Evolutionary conservation across 1,284 basidiomycete species (phyloP), one percentile per base, ranked within the genome.

Genomic region (Tilletia indica): DNA sequence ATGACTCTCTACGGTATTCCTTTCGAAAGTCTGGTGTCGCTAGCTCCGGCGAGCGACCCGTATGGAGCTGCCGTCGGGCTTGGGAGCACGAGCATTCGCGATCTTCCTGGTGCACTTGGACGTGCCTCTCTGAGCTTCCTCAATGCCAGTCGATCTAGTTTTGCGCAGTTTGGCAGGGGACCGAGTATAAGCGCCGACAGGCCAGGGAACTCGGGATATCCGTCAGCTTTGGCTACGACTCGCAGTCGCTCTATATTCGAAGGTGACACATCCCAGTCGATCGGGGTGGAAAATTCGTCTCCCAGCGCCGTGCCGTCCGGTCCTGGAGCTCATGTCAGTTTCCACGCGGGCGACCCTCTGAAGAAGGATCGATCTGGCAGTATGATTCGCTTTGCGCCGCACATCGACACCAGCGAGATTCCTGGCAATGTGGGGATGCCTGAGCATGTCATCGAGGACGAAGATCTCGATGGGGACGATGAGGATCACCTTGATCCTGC

Each of bases 31-130:
- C 89, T 96, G 21, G 88, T 97, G 31, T 89, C 89, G 63, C 88
- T 97, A 4, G 88, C 90, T 3, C 90, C 90, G 4, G 90, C 92
- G 4, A 90, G 92, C 79, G 90, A 91, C 70, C 88, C 90, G 0
- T 93, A 92, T 82, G 77, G 74, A 25, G 78, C 76, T 63, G 69
- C 71, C 56, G 74, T 79, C 25, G 79, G 79, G 1, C 72, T 78
- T 3, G 76, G 77, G 34, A 79, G 77, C 63, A 70, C 79, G 64
- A 79, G 77, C 54, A 69, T 77, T 58, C 74, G 78, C 14, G 77
- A 76, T 54, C 74, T 72, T 19, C 21, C 58, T 38, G 58, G 58
- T 38, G 58, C 58, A 1, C 34, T 61, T 5, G 58, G 58, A 21
- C 58, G 58, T 31, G 58, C 25, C 21, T 61, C 58, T 9, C 2